Percentiles rank a stretch among this genome's conserved stretches.
phyloP scores from a whole-genome alignment of 2,329 filamentous ascomycete genomes.

The Trichophyton rubrum region DNA sequence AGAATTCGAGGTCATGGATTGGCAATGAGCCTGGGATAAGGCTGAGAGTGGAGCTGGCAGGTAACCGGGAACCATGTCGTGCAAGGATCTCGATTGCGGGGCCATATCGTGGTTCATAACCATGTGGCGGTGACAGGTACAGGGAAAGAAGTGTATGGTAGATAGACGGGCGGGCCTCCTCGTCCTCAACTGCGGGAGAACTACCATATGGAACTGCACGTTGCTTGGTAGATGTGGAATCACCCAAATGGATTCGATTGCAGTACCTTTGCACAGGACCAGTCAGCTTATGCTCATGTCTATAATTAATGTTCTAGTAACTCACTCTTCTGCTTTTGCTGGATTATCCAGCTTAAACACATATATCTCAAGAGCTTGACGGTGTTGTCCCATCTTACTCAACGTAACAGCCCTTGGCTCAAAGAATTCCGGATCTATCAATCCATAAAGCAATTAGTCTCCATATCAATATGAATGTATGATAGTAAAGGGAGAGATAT shows the following conservation, averaged over 20 bases:
- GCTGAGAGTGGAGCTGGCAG: conserved; percentile 71
- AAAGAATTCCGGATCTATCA: conserved; percentile 68
- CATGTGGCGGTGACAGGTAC: conserved; percentile 69
- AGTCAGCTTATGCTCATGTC: conserved; percentile 21
- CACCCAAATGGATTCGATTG: conserved; percentile 63
- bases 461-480: background rate
- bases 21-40: conserved; percentile 73
- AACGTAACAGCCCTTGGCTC: conserved; percentile 83
- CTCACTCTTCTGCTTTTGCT: conserved; percentile 78
- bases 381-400: conserved; percentile 89
- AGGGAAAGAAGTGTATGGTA: conserved; percentile 84
- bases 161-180: conserved; percentile 55
- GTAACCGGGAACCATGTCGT: conserved; percentile 80
- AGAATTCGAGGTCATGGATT: conserved; percentile 67
- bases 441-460: background rate
- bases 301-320: background rate
- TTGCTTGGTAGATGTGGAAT: conserved; percentile 33
- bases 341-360: conserved; percentile 88
- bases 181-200: conserved; percentile 28
- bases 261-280: conserved; percentile 49
- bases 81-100: conserved; percentile 81
- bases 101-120: conserved; percentile 57
- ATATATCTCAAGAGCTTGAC: conserved; percentile 92
- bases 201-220: conserved; percentile 26
- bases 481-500: conserved; percentile 7